Percentiles rank a stretch among this genome's conserved stretches.
Evolutionary conservation across 805 yeast genomes (phyloP).

Genomic region (Monosporozyma aquatica): DNA sequence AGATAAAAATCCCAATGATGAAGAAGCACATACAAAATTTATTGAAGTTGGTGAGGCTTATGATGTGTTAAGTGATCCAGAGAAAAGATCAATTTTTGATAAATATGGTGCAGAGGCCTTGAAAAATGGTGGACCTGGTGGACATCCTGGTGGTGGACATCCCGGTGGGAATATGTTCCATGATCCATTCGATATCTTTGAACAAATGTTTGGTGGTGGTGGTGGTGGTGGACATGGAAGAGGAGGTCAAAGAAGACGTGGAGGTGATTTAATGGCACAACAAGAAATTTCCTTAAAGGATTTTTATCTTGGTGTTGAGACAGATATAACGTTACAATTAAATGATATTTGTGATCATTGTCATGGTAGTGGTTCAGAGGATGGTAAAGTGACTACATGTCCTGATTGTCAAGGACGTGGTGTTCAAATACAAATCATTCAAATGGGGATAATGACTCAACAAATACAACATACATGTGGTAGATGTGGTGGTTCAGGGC

Average conservation of each 20-base stretch:
- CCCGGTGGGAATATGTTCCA: slow-evolving; percentile 30
- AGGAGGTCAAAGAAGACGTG: slow-evolving; percentile 44
- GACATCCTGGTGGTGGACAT: slow-evolving; percentile 32
- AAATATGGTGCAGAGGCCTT: slow-evolving; percentile 69
- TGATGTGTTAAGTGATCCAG: slow-evolving; percentile 67
- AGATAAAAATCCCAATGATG: slow-evolving; percentile 80
- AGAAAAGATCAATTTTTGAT: slow-evolving; percentile 63
- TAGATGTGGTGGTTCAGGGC: slow-evolving; percentile 71
- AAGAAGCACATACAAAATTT: slow-evolving; percentile 76
- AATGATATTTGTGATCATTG: slow-evolving; percentile 71
- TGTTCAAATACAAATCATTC: slow-evolving; percentile 50
- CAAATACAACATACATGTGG: slow-evolving; percentile 74
- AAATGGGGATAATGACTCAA: slow-evolving; percentile 86
- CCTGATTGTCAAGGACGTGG: slow-evolving; percentile 70
- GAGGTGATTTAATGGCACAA: slow-evolving; percentile 51
- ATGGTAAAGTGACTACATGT: slow-evolving; percentile 63
- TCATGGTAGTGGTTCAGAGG: slow-evolving; percentile 78
- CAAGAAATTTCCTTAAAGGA: slow-evolving; percentile 53
- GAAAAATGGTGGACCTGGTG: slow-evolving; percentile 47
- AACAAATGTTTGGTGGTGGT: slow-evolving; percentile 29
- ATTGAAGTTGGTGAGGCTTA: slow-evolving; percentile 91
- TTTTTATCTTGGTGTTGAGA: slow-evolving; percentile 58
- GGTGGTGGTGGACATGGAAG: slow-evolving; percentile 27
- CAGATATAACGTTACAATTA: slow-evolving; percentile 55
- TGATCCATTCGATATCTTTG: slow-evolving; percentile 31